These are phyloP conservation scores for Rhodotorula sp. DNA, from an alignment of 1,284 basidiomycete genomes.

Conservation along the genomic window DNA sequence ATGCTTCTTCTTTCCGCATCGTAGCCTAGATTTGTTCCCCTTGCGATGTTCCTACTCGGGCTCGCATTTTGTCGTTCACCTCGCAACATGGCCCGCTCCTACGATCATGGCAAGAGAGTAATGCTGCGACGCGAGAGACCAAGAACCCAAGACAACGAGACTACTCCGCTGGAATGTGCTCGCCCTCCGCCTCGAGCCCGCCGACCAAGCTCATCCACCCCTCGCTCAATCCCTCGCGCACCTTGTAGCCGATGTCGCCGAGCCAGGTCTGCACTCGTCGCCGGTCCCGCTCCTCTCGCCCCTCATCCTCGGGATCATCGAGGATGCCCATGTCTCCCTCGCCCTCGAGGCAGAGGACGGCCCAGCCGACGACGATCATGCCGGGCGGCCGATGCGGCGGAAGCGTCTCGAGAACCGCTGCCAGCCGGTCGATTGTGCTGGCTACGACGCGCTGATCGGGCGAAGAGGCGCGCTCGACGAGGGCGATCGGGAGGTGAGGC, in stretches of 20 bases:
- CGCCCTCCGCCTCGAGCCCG: neutral
- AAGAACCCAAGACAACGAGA: no score
- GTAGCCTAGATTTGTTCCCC: neutral
- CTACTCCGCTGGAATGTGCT: neutral
- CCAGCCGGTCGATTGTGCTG: constrained; percentile 73
- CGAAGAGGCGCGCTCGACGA: constrained; percentile 89
- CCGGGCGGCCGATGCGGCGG: constrained; percentile 91
- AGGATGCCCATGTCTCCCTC: constrained; percentile 55
- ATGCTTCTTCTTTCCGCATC: neutral
- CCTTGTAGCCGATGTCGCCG: constrained; percentile 57
- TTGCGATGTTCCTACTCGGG: neutral
- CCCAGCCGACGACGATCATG: constrained; percentile 94
- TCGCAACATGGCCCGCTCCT: no score
- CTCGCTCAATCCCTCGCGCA: constrained; percentile 50
- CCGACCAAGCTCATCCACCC: constrained; percentile 44
- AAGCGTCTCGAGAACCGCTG: constrained; percentile 64
- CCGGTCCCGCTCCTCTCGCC: constrained; percentile 51
- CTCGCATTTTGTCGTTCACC: no score
- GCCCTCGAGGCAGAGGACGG: constrained; percentile 57
- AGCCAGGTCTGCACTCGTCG: constrained; percentile 61
- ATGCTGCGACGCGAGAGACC: no score
- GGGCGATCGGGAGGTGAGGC: constrained; percentile 73
- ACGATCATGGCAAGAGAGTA: no score
- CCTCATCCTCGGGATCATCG: constrained; percentile 50
- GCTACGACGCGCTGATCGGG: constrained; percentile 83